Evolutionary conservation across 768 basidiomycete genomes (phyloP).

Genomic region (Tulasnella sp.): DNA sequence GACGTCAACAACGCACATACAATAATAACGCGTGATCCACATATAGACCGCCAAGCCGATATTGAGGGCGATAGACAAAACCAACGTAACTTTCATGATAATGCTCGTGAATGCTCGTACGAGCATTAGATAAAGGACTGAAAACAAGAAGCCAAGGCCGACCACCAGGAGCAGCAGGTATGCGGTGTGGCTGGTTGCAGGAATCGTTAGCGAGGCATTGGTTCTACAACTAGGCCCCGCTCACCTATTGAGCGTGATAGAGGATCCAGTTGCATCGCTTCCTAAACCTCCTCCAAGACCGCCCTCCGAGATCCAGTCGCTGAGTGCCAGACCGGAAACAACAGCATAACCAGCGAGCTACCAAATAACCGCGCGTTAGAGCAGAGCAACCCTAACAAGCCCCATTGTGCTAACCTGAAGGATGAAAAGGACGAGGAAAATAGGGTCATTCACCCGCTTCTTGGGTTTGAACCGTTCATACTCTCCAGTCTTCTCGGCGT

Average conservation of each 20-base stretch:
- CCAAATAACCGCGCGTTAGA: neutral
- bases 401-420: slow-evolving; percentile 41
- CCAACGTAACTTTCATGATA: slow-evolving; percentile 66
- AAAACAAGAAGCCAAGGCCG: slow-evolving; percentile 53
- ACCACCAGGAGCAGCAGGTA: slow-evolving; percentile 67
- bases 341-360: slow-evolving; percentile 58
- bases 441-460: slow-evolving; percentile 19
- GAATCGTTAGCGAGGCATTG: neutral
- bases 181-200: slow-evolving; percentile 46
- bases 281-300: slow-evolving; percentile 65
- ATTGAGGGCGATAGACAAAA: slow-evolving; percentile 35
- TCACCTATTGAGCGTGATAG: slow-evolving; percentile 54
- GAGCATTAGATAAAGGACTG: slow-evolving; percentile 53
- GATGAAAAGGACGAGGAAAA: slow-evolving; percentile 40
- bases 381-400: neutral
- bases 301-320: slow-evolving; percentile 46
- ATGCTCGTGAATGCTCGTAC: slow-evolving; percentile 56
- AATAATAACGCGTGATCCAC: slow-evolving; percentile 58
- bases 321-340: slow-evolving; percentile 51
- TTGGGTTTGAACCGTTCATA: slow-evolving; percentile 50
- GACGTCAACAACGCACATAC: slow-evolving; percentile 37
- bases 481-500: slow-evolving; percentile 62
- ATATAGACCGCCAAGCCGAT: slow-evolving; percentile 38
- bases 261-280: slow-evolving; percentile 37
- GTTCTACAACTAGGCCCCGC: slow-evolving; percentile 19